Conservation (phyloP, 2,329 filamentous ascomycete species). For the Talaromyces sp. region DNA sequence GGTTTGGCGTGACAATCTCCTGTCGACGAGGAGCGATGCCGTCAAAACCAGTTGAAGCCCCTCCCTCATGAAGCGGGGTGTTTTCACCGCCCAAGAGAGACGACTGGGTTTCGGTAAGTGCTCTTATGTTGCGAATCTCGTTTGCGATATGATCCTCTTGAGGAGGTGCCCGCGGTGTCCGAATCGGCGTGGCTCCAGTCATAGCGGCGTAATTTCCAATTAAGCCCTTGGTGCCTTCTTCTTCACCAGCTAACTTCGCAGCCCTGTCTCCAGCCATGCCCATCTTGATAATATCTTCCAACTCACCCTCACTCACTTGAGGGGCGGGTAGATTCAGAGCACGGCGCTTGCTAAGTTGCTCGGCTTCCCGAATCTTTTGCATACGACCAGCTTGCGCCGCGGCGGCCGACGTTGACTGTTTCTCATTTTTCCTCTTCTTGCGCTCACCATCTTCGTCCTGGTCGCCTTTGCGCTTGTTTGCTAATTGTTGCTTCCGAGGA, state of each 20-base stretch:
- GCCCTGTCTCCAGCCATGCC: constrained; percentile 88
- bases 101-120: constrained; percentile 89
- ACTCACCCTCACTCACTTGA: constrained; percentile 85
- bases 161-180: constrained; percentile 84
- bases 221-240: constrained; percentile 78
- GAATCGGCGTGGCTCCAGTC: constrained; percentile 78
- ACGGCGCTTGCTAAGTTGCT: constrained; percentile 91
- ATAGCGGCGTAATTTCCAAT: constrained; percentile 82
- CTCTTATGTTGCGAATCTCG: constrained; percentile 89
- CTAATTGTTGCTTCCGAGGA: constrained; percentile 84
- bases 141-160: constrained; percentile 96
- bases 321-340: constrained; percentile 79
- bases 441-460: constrained; percentile 73
- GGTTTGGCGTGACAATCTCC: constrained; percentile 85
- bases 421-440: constrained; percentile 86
- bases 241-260: constrained; percentile 67
- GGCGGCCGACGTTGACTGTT: constrained; percentile 70
- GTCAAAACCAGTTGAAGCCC: constrained; percentile 81
- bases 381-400: constrained; percentile 90
- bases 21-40: constrained; percentile 78
- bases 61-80: constrained; percentile 77
- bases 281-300: constrained; percentile 99
- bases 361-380: constrained; percentile 91
- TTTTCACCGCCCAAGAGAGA: constrained; percentile 92
- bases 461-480: constrained; percentile 90